Evolutionary conservation across 169 alveolate genomes (phyloP), one percentile per base, ranked within the genome.

Genomic region (Miamiensis avidus): DNA sequence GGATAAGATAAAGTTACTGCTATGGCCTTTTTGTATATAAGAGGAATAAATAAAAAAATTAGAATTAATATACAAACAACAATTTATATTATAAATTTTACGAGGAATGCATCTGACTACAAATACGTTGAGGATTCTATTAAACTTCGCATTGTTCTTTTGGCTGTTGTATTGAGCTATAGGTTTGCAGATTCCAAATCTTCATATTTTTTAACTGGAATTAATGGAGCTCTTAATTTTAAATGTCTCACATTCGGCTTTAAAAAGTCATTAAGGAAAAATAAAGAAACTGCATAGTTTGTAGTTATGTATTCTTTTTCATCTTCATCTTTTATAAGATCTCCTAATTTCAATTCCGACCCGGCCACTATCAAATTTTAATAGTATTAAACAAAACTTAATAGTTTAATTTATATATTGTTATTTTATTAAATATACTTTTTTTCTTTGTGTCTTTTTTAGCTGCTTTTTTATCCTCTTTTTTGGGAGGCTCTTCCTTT

Each of bases 101-200:
- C 84, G 0, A 79, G 29, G 64, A 79, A 49, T 25, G 76, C 65
- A 29, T 34, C 31, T 4, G 32, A 75, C 28, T 86, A 84, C 28
- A 86, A 81, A 75, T 81, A 86, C 49, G 81, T 86, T 1, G 87
- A 65, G 27, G 81, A 78, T 74, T 82, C 76, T 31, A 81, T 64
- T 30, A 81, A 72, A 27, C 76, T 76, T 49, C 81, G 86, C 25
- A 81, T 76, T 31, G 81, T 86, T 33, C 84, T 91, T 74, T 94
- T 81, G 0, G 96, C 96, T n/a, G 96, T 93, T 27, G 94, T 87
- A 73, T 93, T 93, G 65, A 93, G 77, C 81, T 93, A 94, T 29
- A 93, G 78, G 78, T 91, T 91, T 29, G 82, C 73, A 28, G 93
- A 87, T 65, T 93, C 89, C 32, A 86, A 91, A 31, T 78, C 87